phyloP scores from a whole-genome alignment of 2,329 filamentous ascomycete genomes.

The Calonectria hawksworthii region DNA sequence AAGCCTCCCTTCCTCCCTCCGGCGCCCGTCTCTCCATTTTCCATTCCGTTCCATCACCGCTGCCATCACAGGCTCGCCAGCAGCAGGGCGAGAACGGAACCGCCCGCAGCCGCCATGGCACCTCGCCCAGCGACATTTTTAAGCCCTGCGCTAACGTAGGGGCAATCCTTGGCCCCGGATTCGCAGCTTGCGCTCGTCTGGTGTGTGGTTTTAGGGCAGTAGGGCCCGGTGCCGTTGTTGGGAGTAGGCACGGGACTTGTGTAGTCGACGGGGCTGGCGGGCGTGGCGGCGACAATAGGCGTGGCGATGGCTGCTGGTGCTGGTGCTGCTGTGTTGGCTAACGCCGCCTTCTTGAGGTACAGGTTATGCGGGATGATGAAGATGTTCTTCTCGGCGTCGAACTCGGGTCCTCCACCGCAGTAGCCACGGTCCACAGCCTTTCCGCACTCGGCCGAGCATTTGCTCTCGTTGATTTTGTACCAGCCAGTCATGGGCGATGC shows the following conservation, averaged over 20 bases:
- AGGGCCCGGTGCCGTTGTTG: not conserved
- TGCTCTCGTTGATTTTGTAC: not conserved
- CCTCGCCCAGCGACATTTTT: not conserved
- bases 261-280: not conserved
- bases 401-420: slow-evolving; percentile 8
- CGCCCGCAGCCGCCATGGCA: not conserved
- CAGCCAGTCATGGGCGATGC: not conserved
- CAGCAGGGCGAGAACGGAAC: not conserved
- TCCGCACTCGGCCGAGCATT: not conserved
- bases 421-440: not conserved
- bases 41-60: not conserved
- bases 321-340: not conserved
- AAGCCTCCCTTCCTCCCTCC: not conserved
- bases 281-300: not conserved
- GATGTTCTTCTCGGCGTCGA: not conserved
- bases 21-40: not conserved
- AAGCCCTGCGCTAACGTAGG: not conserved
- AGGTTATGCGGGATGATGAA: slow-evolving; percentile 6
- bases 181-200: not conserved
- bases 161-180: not conserved
- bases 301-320: not conserved
- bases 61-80: not conserved
- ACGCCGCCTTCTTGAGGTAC: not conserved
- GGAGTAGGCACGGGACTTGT: slow-evolving; percentile 3
- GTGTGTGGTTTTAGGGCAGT: not conserved